A percentile compares a stretch with the other conserved stretches of the same genome.
Conservation (phyloP, 208 protist species). For the Tritrichomonas musculus region DNA sequence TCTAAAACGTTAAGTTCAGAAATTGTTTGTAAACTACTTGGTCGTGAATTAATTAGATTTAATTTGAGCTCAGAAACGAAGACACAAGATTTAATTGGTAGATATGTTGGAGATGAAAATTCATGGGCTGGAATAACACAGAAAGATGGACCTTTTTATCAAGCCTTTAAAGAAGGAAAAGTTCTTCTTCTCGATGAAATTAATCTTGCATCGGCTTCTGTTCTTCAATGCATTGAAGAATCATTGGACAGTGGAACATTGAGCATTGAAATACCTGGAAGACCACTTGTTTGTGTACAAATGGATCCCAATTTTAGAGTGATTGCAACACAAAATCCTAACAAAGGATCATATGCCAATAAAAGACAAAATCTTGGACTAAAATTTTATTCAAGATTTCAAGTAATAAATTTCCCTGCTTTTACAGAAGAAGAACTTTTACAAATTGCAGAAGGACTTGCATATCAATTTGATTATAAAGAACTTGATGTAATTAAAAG, state of each 20-base stretch:
- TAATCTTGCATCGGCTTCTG: background rate
- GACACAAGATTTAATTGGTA: background rate
- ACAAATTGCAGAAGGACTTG: background rate
- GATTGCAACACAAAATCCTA: slow-evolving; percentile 24
- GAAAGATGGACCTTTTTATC: background rate
- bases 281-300: background rate
- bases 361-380: background rate
- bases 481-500: background rate
- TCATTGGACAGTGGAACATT: background rate
- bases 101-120: background rate
- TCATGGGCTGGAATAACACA: background rate
- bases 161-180: background rate
- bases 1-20: background rate
- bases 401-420: background rate
- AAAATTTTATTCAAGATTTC: background rate
- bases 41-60: background rate
- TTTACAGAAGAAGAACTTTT: background rate
- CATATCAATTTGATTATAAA: background rate
- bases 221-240: slow-evolving; percentile 34
- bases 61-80: background rate
- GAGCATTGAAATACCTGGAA: background rate
- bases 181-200: slow-evolving; percentile 3
- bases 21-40: background rate
- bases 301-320: background rate
- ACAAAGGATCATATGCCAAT: background rate